phyloP scores from a whole-genome alignment of 192 early-diverging fungal species.

The Paraglomus brasilianum region DNA sequence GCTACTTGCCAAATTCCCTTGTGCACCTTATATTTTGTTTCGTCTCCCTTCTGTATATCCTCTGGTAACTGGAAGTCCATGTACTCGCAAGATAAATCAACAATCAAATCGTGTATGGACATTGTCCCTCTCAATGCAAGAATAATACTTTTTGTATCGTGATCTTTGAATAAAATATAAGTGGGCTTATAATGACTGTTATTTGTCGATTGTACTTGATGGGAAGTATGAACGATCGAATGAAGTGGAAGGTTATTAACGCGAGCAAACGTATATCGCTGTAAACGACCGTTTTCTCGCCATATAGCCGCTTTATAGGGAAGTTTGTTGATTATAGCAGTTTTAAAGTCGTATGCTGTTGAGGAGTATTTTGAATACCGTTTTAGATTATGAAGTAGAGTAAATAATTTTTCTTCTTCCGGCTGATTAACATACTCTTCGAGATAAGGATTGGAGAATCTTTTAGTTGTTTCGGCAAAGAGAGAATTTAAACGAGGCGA shows the following conservation, averaged over 20 bases:
- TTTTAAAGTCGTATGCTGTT: conserved; percentile 33
- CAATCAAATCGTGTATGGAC: conserved; percentile 48
- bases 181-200: conserved; percentile 44
- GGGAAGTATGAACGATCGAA: conserved; percentile 43
- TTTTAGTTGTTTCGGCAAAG: conserved; percentile 16
- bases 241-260: conserved; percentile 36
- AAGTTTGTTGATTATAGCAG: background rate
- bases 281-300: conserved; percentile 11
- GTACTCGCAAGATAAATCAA: conserved; percentile 53
- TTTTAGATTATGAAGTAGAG: conserved; percentile 34
- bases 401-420: conserved; percentile 30
- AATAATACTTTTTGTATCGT: conserved; percentile 43
- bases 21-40: conserved; percentile 44
- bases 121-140: conserved; percentile 52
- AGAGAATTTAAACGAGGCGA: conserved; percentile 11
- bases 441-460: conserved; percentile 27
- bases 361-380: conserved; percentile 40
- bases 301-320: background rate
- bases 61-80: conserved; percentile 44
- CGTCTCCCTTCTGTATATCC: conserved; percentile 30
- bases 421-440: conserved; percentile 24
- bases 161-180: conserved; percentile 49
- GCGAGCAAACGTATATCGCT: conserved; percentile 20
- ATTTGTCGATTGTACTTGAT: conserved; percentile 34
- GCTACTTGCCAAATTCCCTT: conserved; percentile 47